Evolutionary conservation across 2,329 filamentous ascomycete genomes (phyloP), one percentile per base, ranked within the genome.

Genomic region (Acrodontium crateriforme): DNA sequence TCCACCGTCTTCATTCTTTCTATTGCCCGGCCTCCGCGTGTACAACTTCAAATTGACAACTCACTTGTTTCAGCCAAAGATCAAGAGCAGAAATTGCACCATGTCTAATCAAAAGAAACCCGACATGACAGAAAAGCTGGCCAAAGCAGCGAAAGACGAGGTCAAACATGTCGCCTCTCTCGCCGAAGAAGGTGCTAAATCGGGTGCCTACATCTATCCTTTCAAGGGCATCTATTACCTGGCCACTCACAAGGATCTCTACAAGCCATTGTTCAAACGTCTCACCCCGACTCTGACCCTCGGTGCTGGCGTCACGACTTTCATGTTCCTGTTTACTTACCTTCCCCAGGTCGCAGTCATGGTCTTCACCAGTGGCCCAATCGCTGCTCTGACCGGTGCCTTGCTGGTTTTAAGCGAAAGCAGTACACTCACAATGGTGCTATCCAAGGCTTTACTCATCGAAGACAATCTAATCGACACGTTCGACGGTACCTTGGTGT

Each of bases 261-360:
- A 69, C 65, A 59, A 60, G 23, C 74, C 74, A 0, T 59, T 78
- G 25, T 55, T 60, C 15, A 56, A 60, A n/a, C 67, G 67, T 28
- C 56, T 75, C 18, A 51, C 62, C 2, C 65, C 68, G 3, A 83
- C 77, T 16, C 41, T 91, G 27, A 65, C 68, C 2, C 67, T 93
- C 2, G 83, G 80, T 9, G 54, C 75, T 7, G 69, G 71, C 24
- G 74, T 94, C 24, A 75, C 85, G 1, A 63, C 41, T 9, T 63
- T 70, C 53, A 91, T 94, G 82, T 94, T 95, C 56, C 61, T 78
- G 42, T 74, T 94, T 50, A 79, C 84, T 26, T 94, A 93, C 52
- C 49, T 75, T 6, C 87, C 87, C 1, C 87, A 94, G 60, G 69
- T 83, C 14, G 79, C 83, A 1, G 55, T 93, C 9, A 68, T 93